Base-by-base conservation (phyloP, 73 alveolate species). In the Halteria grandinella region DNA sequence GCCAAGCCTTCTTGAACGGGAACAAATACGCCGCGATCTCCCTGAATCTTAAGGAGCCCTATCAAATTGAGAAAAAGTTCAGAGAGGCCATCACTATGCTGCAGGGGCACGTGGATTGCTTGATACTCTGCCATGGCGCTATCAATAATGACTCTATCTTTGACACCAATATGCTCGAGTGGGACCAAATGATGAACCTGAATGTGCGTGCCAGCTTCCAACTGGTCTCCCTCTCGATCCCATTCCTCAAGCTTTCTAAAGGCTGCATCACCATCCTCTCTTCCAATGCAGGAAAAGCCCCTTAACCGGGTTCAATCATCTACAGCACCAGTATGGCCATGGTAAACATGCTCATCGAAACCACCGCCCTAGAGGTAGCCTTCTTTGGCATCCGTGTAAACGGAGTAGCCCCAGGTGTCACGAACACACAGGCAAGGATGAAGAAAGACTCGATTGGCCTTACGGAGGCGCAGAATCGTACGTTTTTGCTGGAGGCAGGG, bases 371-470 rank as follows among this genome's bases (percentile, higher is more conserved):
- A 21, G 98, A 94, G 74, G 57, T 89, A 37, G 96, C 97, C 18
- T 60, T 70, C 55, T 83, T 54, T 74, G 94, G 90, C 12, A 57
- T 94, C 28, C 87, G 98, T 53, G 87, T 94, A 18, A 94, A 94
- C 73, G 97, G 86, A 1, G 97, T 94, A 4, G 96, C 98, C 33
- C 92, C 97, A 0, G 96, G 96, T 11, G 73, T 92, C 2, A 77
- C 89, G 23, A 59, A 80, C 28, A 80, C 83, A 24, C 40, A 73
- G 75, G 80, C 90, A 53, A 45, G 54, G 58, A 40, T 28, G 58
- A 64, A 79, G 58, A 33, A 79, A 28, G 83, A 79, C 1, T 23
- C 62, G 0, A 33, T 64, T 6, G 48, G 24, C 10, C 45, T 93
- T 44, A 55, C 40, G n/a, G 86, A 64, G 51, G 62, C 32, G 52